These are phyloP conservation scores for Alternaria alternata DNA, from an alignment of 2,329 filamentous ascomycete genomes.

Conservation along the genomic window DNA sequence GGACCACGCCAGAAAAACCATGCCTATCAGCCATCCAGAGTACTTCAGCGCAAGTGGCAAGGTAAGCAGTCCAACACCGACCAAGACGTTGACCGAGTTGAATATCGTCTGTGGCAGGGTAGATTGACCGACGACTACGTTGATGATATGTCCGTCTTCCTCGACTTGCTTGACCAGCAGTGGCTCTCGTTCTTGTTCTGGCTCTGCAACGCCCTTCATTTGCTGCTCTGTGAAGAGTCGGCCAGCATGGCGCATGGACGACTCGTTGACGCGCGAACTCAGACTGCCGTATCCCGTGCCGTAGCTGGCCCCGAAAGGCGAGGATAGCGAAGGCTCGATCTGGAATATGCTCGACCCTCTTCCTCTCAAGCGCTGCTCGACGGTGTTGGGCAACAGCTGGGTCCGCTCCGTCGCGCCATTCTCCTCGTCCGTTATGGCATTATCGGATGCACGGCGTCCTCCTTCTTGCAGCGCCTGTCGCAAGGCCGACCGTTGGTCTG, in stretches of 20 bases:
- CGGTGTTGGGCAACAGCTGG: constrained; percentile 36
- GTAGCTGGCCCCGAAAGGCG: constrained; percentile 77
- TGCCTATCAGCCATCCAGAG: constrained; percentile 85
- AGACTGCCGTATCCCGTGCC: constrained; percentile 69
- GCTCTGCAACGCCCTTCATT: constrained; percentile 51
- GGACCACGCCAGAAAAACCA: constrained; percentile 75
- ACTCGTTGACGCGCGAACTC: constrained; percentile 64
- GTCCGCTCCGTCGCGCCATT: constrained; percentile 42
- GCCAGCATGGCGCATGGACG: constrained; percentile 65
- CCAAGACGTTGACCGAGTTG: constrained; percentile 93
- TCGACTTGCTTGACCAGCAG: constrained; percentile 89
- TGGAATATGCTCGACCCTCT: constrained; percentile 57
- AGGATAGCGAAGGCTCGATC: constrained; percentile 65
- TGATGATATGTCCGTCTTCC: constrained; percentile 81
- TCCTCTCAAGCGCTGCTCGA: constrained; percentile 40
- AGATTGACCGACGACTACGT: constrained; percentile 90
- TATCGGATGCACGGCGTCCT: constrained; percentile 49
- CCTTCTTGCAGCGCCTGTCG: constrained; percentile 51
- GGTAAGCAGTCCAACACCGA: constrained; percentile 88
- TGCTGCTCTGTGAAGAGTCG: constrained; percentile 59
- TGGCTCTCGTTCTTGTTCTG: constrained; percentile 66
- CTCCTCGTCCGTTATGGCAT: constrained; percentile 49
- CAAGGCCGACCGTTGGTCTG: constrained; percentile 54
- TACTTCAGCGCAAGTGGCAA: constrained; percentile 88
- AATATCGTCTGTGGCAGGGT: constrained; percentile 95